Base-by-base conservation (phyloP, 23 red algal genomes). In the Agarophyton chilense region DNA sequence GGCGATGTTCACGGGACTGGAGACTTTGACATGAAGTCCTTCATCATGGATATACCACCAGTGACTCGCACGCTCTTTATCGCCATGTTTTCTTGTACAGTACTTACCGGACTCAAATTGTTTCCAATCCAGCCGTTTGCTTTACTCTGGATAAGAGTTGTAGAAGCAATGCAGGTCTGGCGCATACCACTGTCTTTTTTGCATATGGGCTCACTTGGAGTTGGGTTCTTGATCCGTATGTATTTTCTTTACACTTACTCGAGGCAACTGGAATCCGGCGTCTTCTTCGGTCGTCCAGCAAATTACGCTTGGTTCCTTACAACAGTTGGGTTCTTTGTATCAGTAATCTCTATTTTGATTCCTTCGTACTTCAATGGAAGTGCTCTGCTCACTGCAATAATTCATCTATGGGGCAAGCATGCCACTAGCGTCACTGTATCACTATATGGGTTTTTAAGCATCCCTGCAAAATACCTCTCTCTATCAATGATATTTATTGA, bases 391-490 rank as follows among this genome's bases (percentile, higher is more conserved):
- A 92, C 78, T 52, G 91, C 96, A 11, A 93, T 98, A 16, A 87
- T 94, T 53, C 93, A 98, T 55, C 42, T 98, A 1, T 98, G 96
- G 96, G 91, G 89, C 0, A 70, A 86, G 22, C 67, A 98, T 47
- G 75, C 88, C 24, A 78, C 87, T 0, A 92, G 55, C 31, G 60
- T 90, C 78, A 81, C 75, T 49, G 96, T 94, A 51, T 89, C 81
- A 47, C 51, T 94, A 16, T 98, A 91, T 85, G 94, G 92, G 52
- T 90, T 98, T 53, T 56, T 98, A 10, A 60, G 72, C 29, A 89
- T 98, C 25, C 96, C 96, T 8, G 96, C 92, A 44, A 90, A 85
- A 34, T 98, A 98, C 54, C 73, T 95, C 64, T 94, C 96, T 4
- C 82, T 95, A 22, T 61, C 91, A 51, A 66, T 95, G 79, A 19